Evolutionary conservation across 1,284 basidiomycete genomes (phyloP), one percentile per base, ranked within the genome.

Genomic region (Rhizoctonia solani): DNA sequence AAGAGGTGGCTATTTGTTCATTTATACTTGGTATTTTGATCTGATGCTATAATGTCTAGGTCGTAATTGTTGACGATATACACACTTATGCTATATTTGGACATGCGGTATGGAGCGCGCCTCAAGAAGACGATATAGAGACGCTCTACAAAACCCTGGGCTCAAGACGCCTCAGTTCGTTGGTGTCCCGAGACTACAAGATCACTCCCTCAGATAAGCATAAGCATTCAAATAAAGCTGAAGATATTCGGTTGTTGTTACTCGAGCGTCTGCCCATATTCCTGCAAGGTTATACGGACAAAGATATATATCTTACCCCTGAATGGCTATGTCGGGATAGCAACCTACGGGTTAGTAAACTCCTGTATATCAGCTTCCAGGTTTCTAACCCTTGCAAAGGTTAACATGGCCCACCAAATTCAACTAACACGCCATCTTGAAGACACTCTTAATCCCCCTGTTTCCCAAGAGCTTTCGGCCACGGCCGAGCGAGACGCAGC

Each of bases 221-320:
- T 39, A 8, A 39, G 76, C n/a, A 80, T 46, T 79, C 82, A 0
- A 82, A 80, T 69, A 75, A 77, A 30, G 82, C 86, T 0, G 72
- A 73, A 1, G 83, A 61, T 5, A 82, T 82, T 6, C 83, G 85
- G 4, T 72, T 79, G 1, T 80, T 93, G 37, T 86, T 96, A 1
- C 78, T 96, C 14, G 91, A 98, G 77, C 83, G 96, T 23, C 81
- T 97, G 13, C 93, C 94, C 0, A 81, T 99, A 32, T 98, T 98
- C 80, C 80, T 98, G 5, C 90, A 96, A 59, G 95, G 97, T 73
- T 89, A 93, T 68, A 87, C 85, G 0, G 87, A 92, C 73, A 81
- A 86, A 1, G 82, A 83, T 30, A 87, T 89, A 0, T 83, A 84
- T 29, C 81, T 90, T 30, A 84, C 89, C 4, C 84, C 85, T 54